A percentile compares a stretch with the other conserved stretches of the same genome.
Conservation (phyloP, 257 asterid species). For the Lithospermum erythrorhizon region DNA sequence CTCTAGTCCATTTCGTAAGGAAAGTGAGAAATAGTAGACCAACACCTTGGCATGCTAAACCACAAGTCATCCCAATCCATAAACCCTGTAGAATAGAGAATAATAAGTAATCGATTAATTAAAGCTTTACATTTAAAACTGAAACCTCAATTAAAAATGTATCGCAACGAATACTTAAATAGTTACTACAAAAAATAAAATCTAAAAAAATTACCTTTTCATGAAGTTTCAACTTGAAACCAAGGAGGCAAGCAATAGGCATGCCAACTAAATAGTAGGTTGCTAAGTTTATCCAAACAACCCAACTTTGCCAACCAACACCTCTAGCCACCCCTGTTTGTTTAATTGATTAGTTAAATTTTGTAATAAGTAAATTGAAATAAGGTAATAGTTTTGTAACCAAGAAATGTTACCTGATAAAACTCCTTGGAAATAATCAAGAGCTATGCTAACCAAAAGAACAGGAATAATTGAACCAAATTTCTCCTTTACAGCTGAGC, state of each 20-base stretch:
- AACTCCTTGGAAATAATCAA: constrained; percentile 58
- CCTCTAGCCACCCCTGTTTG: constrained; percentile 67
- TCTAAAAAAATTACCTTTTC: constrained; percentile 33
- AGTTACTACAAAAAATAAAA: neutral
- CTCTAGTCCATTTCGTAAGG: constrained; percentile 43
- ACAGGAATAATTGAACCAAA: constrained; percentile 59
- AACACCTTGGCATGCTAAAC: constrained; percentile 37
- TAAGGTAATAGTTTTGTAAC: too few species aligned
- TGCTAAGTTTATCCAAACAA: constrained; percentile 42
- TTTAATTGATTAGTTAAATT: too few species aligned
- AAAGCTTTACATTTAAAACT: too few species aligned
- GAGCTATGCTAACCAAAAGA: constrained; percentile 32
- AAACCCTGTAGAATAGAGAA: constrained; percentile 67
- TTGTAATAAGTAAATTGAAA: neutral
- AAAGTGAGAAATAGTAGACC: constrained; percentile 43
- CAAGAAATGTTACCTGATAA: constrained; percentile 36
- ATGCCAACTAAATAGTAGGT: constrained; percentile 57
- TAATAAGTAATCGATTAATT: too few species aligned
- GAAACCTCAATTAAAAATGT: too few species aligned
- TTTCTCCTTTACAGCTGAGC: constrained; percentile 30
- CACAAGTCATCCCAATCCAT: constrained; percentile 68
- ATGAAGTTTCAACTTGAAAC: constrained; percentile 37
- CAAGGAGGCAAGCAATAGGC: constrained; percentile 45
- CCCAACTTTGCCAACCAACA: constrained; percentile 70
- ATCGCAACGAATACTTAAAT: neutral